Evolutionary conservation across 192 early-diverging fungal genomes (phyloP).

Genomic region (Chytriomyces confervae): DNA sequence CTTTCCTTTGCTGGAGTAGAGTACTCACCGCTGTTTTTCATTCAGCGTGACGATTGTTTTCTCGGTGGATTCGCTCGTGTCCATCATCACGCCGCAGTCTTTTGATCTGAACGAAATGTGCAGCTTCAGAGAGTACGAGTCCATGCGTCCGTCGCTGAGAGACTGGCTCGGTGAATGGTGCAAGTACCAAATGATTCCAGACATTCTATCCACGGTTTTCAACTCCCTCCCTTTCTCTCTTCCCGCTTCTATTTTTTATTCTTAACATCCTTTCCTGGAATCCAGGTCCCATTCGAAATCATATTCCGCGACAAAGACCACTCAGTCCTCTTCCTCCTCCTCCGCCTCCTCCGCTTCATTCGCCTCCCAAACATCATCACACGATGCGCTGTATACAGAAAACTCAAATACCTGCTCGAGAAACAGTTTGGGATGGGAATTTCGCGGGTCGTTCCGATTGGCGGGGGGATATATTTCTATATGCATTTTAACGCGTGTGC

Average conservation of each 20-base stretch:
- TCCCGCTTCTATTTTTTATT: not conserved
- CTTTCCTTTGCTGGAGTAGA: not conserved
- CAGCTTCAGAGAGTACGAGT: slow-evolving; percentile 14
- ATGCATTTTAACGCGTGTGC: slow-evolving; percentile 22
- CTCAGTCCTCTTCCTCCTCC: slow-evolving; percentile 14
- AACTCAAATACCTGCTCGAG: not conserved
- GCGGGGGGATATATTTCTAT: slow-evolving; percentile 3
- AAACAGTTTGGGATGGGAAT: slow-evolving; percentile 1
- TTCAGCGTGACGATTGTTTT: not conserved
- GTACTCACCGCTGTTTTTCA: not conserved
- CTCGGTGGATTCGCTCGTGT: not conserved
- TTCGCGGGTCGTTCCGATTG: slow-evolving; percentile 20
- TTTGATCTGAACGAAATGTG: not conserved
- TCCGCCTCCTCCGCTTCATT: slow-evolving; percentile 6
- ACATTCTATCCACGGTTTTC: not conserved
- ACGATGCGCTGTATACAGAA: slow-evolving; percentile 7
- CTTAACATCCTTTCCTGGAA: not conserved
- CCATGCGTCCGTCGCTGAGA: slow-evolving; percentile 3
- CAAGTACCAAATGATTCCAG: not conserved
- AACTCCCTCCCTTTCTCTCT: not conserved
- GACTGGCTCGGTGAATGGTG: not conserved
- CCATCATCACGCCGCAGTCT: slow-evolving; percentile 8
- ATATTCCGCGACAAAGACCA: not conserved
- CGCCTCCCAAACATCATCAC: slow-evolving; percentile 12
- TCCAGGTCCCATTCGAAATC: slow-evolving; percentile 13